These are phyloP conservation scores for Saussurea involucrata DNA, from an alignment of 129 eudicot genomes.

Conservation along the genomic window DNA sequence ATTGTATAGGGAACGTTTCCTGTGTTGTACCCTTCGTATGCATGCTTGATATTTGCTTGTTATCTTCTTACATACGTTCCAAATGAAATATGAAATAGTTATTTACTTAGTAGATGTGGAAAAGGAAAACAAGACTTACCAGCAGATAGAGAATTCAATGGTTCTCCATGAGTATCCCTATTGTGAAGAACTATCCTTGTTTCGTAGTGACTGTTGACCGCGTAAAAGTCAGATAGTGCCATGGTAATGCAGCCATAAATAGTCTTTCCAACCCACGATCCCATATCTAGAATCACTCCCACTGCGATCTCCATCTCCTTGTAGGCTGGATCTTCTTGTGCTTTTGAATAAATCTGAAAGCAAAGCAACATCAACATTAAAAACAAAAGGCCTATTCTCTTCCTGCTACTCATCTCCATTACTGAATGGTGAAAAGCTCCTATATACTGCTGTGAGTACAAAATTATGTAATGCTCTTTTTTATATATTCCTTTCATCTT, in stretches of 20 bases:
- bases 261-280: conserved; percentile 17
- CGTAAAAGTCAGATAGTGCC: conserved; percentile 31
- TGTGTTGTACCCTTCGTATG: neutral
- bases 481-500: neutral
- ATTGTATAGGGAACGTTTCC: neutral
- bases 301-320: conserved; percentile 15
- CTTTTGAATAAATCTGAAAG: neutral
- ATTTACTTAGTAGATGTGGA: neutral
- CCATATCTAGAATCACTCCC: conserved; percentile 37
- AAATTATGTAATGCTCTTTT: neutral
- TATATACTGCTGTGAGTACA: neutral
- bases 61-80: neutral
- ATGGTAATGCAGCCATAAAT: conserved; percentile 24
- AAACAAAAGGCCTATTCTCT: neutral
- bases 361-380: neutral
- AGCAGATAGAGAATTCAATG: conserved; percentile 23
- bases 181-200: conserved; percentile 26
- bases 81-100: neutral
- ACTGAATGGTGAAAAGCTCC: neutral
- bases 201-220: conserved; percentile 17
- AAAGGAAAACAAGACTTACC: conserved; percentile 19
- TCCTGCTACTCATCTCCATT: conserved; percentile 8
- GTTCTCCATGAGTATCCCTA: conserved; percentile 31
- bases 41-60: neutral
- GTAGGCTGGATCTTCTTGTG: neutral